Percentiles rank a stretch among this genome's conserved stretches.
Conservation (phyloP, 2,329 filamentous ascomycete species). For the Mycocentrospora acerina region DNA sequence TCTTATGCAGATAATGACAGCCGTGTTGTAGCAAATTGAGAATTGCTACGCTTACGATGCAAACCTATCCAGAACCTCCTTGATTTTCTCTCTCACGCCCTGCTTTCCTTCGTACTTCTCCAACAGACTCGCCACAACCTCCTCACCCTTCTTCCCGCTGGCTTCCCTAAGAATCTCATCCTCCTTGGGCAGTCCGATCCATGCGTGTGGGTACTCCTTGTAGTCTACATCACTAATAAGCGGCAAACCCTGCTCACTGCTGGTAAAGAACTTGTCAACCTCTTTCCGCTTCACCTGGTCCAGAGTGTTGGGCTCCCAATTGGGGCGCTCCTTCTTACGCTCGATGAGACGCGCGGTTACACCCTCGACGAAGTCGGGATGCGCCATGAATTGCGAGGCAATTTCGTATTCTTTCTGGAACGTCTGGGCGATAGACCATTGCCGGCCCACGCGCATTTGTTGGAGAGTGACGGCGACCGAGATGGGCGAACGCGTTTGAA, state of each 20-base stretch:
- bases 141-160: constrained; percentile 33
- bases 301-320: constrained; percentile 75
- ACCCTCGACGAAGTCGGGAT: constrained; percentile 88
- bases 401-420: constrained; percentile 87
- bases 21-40: too few species aligned
- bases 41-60: constrained; percentile 1
- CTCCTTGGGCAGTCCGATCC: constrained; percentile 75
- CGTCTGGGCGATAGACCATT: constrained; percentile 80
- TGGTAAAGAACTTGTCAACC: constrained; percentile 69
- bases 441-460: constrained; percentile 74
- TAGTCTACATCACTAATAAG: constrained; percentile 67
- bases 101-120: constrained; percentile 47
- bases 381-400: constrained; percentile 82
- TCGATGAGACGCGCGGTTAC: constrained; percentile 79
- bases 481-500: constrained; percentile 80
- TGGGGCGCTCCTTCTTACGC: constrained; percentile 65
- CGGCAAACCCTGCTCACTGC: constrained; percentile 48
- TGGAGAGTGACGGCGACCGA: constrained; percentile 80
- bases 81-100: constrained; percentile 60
- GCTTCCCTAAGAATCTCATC: constrained; percentile 54
- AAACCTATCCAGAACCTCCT: constrained; percentile 58
- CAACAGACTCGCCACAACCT: constrained; percentile 45
- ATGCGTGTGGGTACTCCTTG: constrained; percentile 69
- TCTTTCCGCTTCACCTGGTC: constrained; percentile 62
- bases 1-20: too few species aligned